Evolutionary conservation across 2,329 filamentous ascomycete genomes (phyloP), one percentile per base, ranked within the genome.

Genomic region (Venturia pyrina): DNA sequence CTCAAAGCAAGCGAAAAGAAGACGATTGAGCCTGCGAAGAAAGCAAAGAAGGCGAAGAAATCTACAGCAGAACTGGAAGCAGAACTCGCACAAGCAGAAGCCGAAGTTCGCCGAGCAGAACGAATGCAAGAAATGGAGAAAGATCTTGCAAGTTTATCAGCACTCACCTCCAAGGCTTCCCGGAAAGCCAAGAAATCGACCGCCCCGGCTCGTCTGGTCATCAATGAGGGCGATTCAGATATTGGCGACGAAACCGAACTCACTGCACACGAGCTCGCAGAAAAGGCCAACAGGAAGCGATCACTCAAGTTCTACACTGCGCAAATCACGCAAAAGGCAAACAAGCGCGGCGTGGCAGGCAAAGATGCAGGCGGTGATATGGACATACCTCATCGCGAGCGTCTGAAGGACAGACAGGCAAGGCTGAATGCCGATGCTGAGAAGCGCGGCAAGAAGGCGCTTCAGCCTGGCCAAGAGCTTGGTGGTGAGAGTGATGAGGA

Each of bases 221-320:
- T 77, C 19, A 78, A 78, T 40, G 84, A 84, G 63, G 85, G 89
- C 68, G 85, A 90, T 71, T 96, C 92, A 2, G 95, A 99, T 79
- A 93, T 99, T 74, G 95, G 93, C 71, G 95, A 99, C 72, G 92
- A 96, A 75, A 88, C 90, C 19, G 79, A 82, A 4, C 84, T 98
- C 67, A 91, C 92, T 65, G 86, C 87, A 13, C 84, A 87, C 68
- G 87, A 93, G 68, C 89, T 91, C 0, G 90, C 89, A 53, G 91
- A 96, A 72, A 99, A 99, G 78, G 90, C 88, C 0, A 85, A 86
- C 67, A 90, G 90, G 76, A 96, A 95, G 82, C 96, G 96, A 82
- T 91, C 87, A 69, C 84, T 99, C 66, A 89, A 92, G 68, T 99
- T 99, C 82, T 99, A 99, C 83, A 98, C 96, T 2, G 96, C 93